These are phyloP conservation scores for Alternaria triticimaculans DNA, from an alignment of 2,329 filamentous ascomycete species.

Conservation along the genomic window DNA sequence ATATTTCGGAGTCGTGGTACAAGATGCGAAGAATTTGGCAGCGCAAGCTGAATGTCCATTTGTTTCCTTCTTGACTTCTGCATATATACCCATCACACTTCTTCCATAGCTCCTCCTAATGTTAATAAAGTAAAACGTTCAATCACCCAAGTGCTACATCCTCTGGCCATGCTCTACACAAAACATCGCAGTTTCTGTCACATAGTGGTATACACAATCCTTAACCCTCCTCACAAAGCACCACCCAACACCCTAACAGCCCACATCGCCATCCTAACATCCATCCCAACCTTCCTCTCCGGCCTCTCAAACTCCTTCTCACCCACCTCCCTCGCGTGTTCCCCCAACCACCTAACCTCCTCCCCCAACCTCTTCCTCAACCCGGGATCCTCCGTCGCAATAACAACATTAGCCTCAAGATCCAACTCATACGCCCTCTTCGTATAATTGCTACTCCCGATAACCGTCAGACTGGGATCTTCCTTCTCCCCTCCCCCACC, in stretches of 20 bases:
- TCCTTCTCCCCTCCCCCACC: slow-evolving; percentile 24
- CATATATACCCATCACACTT: slow-evolving; percentile 8
- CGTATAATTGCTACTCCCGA: slow-evolving; percentile 96
- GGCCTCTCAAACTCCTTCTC: slow-evolving; percentile 79
- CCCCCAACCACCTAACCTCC: slow-evolving; percentile 81
- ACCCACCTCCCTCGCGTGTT: slow-evolving; percentile 72
- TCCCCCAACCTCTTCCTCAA: slow-evolving; percentile 76
- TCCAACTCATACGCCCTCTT: slow-evolving; percentile 92
- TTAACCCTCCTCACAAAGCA: slow-evolving; percentile 66
- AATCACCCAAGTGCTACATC: not conserved
- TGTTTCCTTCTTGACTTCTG: not conserved
- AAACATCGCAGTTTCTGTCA: not conserved
- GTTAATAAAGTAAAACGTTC: not conserved
- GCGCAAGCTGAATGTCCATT: slow-evolving; percentile 1
- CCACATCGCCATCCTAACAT: slow-evolving; percentile 92
- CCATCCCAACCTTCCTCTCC: slow-evolving; percentile 83
- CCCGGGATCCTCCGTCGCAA: slow-evolving; percentile 78
- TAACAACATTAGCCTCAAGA: slow-evolving; percentile 84
- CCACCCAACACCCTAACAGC: slow-evolving; percentile 86
- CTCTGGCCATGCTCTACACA: not conserved
- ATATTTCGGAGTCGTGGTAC: not conserved
- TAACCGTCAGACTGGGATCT: slow-evolving; percentile 77
- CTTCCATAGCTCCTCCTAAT: not conserved
- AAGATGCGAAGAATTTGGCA: not conserved
- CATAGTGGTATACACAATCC: not conserved